A percentile compares a stretch with the other conserved stretches of the same genome.
phyloP scores from a whole-genome alignment of 2,329 filamentous ascomycete genomes.

The Paecilomyces sp. region DNA sequence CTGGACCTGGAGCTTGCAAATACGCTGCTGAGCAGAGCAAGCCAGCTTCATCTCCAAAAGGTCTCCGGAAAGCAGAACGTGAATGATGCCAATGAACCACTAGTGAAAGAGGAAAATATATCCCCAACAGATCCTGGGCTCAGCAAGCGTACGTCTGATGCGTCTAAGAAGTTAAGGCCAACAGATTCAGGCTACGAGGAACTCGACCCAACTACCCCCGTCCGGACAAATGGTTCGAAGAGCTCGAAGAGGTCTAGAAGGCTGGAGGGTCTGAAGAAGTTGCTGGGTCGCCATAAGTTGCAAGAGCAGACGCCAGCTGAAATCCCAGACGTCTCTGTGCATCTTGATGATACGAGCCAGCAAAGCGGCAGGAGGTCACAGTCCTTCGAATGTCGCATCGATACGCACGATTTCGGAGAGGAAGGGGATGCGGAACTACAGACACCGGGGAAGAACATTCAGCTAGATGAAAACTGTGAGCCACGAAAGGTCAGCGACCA shows the following conservation, averaged over 20 bases:
- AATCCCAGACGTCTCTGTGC: not conserved
- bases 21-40: not conserved
- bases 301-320: constrained; percentile 2
- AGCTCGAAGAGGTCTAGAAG: constrained; percentile 7
- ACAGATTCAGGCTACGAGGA: not conserved
- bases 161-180: not conserved
- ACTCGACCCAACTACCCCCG: not conserved
- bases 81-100: not conserved
- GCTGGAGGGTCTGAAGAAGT: constrained; percentile 10
- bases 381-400: not conserved
- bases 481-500: constrained; percentile 25
- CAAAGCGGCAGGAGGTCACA: not conserved
- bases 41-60: not conserved
- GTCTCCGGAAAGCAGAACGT: not conserved
- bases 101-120: not conserved
- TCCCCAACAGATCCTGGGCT: not conserved
- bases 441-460: not conserved
- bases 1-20: not conserved
- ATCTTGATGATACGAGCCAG: too few relatives aligned
- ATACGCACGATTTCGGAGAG: not conserved
- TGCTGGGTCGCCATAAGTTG: constrained; percentile 10
- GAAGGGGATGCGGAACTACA: not conserved
- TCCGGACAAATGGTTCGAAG: not conserved
- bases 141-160: not conserved
- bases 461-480: constrained; percentile 5